phyloP scores from a whole-genome alignment of 176 grass and related monocot genomes.

The Chrysopogon serrulatus region DNA sequence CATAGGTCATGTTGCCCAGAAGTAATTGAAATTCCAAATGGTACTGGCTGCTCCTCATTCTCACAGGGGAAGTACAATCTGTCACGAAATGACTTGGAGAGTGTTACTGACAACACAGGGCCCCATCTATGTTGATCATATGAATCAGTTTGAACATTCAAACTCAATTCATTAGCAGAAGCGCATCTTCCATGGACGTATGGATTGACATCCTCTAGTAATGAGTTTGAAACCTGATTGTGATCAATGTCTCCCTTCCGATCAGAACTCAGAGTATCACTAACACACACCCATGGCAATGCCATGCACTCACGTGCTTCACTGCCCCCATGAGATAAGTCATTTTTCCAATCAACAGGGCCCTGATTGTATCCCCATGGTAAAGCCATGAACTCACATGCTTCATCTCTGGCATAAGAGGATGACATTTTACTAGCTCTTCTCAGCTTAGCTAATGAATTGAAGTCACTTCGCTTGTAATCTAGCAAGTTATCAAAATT shows the following conservation, averaged over 20 bases:
- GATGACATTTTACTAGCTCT: background rate
- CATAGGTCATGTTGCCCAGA: constrained; percentile 18
- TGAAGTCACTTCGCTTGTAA: constrained; percentile 9
- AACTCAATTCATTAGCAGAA: constrained; percentile 24
- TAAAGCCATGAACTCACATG: constrained; percentile 25
- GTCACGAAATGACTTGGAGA: constrained; percentile 15
- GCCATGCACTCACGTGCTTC: constrained; percentile 29
- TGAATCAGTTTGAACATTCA: constrained; percentile 25
- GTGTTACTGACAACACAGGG: constrained; percentile 14
- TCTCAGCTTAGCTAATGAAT: background rate
- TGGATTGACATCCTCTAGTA: constrained; percentile 37
- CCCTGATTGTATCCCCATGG: constrained; percentile 18
- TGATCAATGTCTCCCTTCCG: constrained; percentile 9
- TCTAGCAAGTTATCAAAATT: constrained; percentile 20
- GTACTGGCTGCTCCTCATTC: constrained; percentile 29
- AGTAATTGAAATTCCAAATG: constrained; percentile 27
- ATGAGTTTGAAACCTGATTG: constrained; percentile 30
- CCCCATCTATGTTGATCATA: constrained; percentile 13
- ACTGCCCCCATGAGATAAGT: constrained; percentile 1
- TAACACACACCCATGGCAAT: constrained; percentile 30
- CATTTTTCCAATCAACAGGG: constrained; percentile 22
- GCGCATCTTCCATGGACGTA: background rate
- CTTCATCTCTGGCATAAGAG: constrained; percentile 4
- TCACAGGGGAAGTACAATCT: constrained; percentile 14
- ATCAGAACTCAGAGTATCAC: constrained; percentile 19